These are phyloP conservation scores for Tripidium arundinaceum DNA, from an alignment of 202 grass and related monocot genomes.

Conservation along the genomic window DNA sequence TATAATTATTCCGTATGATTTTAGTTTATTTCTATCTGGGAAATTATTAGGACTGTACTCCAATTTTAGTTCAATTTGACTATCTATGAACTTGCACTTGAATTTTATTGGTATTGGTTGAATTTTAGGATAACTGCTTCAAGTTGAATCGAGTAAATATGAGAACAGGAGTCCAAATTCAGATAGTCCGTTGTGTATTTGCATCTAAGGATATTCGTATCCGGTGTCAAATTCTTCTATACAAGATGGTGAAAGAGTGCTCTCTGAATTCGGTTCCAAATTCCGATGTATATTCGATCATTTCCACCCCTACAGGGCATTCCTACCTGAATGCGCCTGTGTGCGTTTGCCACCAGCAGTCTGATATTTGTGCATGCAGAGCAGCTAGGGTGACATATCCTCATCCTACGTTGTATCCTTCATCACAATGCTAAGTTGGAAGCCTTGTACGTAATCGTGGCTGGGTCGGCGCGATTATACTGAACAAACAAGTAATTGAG, in stretches of 20 bases:
- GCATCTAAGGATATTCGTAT: neutral
- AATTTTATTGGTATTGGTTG: neutral
- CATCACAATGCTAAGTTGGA: neutral
- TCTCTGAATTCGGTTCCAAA: neutral
- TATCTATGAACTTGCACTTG: neutral
- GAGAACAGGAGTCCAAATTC: neutral
- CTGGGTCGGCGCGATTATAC: neutral
- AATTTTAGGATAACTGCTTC: neutral
- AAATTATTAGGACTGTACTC: neutral
- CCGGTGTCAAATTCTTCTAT: neutral
- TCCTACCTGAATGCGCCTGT: neutral
- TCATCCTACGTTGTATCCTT: neutral
- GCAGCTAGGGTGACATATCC: no score
- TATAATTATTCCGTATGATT: neutral
- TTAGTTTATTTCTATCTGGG: neutral
- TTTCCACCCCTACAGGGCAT: neutral
- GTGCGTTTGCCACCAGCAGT: neutral
- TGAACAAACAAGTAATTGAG: neutral
- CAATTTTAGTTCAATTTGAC: neutral
- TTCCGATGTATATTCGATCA: neutral
- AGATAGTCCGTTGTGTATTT: neutral
- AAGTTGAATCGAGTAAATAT: neutral
- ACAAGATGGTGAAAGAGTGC: neutral
- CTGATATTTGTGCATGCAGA: neutral
- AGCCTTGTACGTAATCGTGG: neutral